phyloP scores from a whole-genome alignment of 2,329 filamentous ascomycete genomes.

The Hypoxylon sp. region DNA sequence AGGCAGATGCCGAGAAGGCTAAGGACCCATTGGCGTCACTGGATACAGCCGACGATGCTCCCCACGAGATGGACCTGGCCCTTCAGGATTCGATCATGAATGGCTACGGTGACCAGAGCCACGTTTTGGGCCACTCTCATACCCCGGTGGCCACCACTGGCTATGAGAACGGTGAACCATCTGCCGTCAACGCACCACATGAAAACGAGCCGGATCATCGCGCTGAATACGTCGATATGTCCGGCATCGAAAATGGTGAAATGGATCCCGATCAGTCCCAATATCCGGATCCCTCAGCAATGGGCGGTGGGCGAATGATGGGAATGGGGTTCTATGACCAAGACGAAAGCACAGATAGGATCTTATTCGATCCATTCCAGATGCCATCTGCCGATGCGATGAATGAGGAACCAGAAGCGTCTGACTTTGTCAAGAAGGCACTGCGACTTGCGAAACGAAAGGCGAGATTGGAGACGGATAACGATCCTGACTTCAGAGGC shows the following conservation, averaged over 20 bases:
- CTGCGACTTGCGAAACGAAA: slow-evolving; percentile 66
- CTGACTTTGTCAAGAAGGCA: slow-evolving; percentile 67
- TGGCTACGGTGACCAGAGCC: slow-evolving; percentile 53
- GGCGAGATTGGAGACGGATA: slow-evolving; percentile 63
- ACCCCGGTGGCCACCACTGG: slow-evolving; percentile 21
- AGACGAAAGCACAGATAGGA: slow-evolving; percentile 67
- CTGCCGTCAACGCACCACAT: slow-evolving; percentile 34
- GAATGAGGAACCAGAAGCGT: slow-evolving; percentile 59
- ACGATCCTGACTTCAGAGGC: slow-evolving; percentile 65
- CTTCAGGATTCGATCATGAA: slow-evolving; percentile 50
- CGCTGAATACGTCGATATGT: slow-evolving; percentile 50
- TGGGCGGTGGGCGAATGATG: slow-evolving; percentile 62
- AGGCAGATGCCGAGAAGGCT: slow-evolving; percentile 69
- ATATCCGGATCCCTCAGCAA: slow-evolving; percentile 61
- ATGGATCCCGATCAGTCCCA: slow-evolving; percentile 47
- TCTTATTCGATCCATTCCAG: slow-evolving; percentile 70
- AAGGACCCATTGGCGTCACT: slow-evolving; percentile 54
- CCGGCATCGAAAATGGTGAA: slow-evolving; percentile 47
- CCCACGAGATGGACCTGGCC: slow-evolving; percentile 48
- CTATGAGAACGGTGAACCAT: slow-evolving; percentile 31
- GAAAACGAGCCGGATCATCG: slow-evolving; percentile 41
- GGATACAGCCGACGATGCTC: slow-evolving; percentile 44
- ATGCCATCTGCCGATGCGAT: slow-evolving; percentile 61
- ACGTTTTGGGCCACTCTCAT: slow-evolving; percentile 47
- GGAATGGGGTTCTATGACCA: slow-evolving; percentile 72